Evolutionary conservation across 2,329 filamentous ascomycete species (phyloP).

Genomic region (Zasmidium angulare): DNA sequence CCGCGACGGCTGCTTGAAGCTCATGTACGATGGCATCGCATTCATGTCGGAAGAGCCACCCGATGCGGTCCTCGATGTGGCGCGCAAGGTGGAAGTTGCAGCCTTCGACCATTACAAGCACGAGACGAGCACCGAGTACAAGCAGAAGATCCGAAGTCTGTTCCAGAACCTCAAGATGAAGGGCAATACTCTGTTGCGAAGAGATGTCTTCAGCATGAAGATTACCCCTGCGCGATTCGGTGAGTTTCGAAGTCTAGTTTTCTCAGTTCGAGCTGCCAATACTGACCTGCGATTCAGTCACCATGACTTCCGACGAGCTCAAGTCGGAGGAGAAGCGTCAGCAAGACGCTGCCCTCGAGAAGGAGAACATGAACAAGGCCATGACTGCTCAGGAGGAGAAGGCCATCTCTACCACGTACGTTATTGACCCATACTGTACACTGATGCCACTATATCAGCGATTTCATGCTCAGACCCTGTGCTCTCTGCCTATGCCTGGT

Average conservation of each 20-base stretch:
- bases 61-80: constrained; percentile 64
- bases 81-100: constrained; percentile 73
- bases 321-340: constrained; percentile 80
- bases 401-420: constrained; percentile 60
- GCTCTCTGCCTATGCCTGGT: constrained; percentile 11
- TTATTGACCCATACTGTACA: constrained; percentile 4
- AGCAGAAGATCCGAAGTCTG: constrained; percentile 83
- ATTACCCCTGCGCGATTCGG: constrained; percentile 68
- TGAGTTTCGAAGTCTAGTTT: background rate
- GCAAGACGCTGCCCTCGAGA: constrained; percentile 72
- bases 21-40: constrained; percentile 91
- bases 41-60: constrained; percentile 63
- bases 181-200: constrained; percentile 75
- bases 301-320: constrained; percentile 86
- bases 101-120: constrained; percentile 69
- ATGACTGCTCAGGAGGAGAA: constrained; percentile 92
- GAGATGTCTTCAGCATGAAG: constrained; percentile 71
- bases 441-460: background rate
- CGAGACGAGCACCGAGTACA: constrained; percentile 72
- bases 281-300: constrained; percentile 48
- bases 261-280: background rate
- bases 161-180: constrained; percentile 95
- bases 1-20: constrained; percentile 82
- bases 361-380: constrained; percentile 95
- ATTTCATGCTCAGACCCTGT: constrained; percentile 12